phyloP scores from a whole-genome alignment of 2,329 filamentous ascomycete genomes.

The Talaromyces sp. region DNA sequence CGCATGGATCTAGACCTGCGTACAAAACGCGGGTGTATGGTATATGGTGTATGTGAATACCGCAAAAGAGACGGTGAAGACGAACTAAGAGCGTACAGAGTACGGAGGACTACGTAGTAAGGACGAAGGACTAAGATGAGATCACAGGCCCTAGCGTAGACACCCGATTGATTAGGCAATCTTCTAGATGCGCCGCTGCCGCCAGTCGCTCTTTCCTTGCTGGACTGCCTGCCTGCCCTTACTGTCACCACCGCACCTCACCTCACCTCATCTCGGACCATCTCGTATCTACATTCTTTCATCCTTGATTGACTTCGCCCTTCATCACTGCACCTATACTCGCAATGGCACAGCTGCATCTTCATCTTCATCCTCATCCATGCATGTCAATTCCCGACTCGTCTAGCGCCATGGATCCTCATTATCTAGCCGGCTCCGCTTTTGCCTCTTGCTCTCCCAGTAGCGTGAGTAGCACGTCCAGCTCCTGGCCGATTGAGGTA shows the following conservation, averaged over 20 bases:
- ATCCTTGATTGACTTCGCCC: background rate
- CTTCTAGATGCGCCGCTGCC: constrained; percentile 14
- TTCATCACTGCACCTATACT: background rate
- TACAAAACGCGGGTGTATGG: too few species aligned
- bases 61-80: constrained; percentile 7
- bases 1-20: constrained; percentile 12
- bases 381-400: background rate
- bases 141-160: background rate
- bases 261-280: background rate
- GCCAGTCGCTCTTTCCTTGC: constrained; percentile 1
- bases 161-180: constrained; percentile 12
- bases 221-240: background rate
- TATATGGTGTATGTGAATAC: too few species aligned
- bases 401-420: constrained; percentile 10
- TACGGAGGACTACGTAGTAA: too few species aligned
- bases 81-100: background rate
- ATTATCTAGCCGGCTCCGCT: constrained; percentile 14
- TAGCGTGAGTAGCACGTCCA: background rate
- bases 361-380: background rate
- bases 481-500: background rate
- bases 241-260: background rate
- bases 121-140: background rate
- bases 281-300: background rate
- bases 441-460: constrained; percentile 9
- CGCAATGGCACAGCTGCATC: background rate